Conservation (phyloP, 768 basidiomycete genomes). For the Trametes cubensis region DNA sequence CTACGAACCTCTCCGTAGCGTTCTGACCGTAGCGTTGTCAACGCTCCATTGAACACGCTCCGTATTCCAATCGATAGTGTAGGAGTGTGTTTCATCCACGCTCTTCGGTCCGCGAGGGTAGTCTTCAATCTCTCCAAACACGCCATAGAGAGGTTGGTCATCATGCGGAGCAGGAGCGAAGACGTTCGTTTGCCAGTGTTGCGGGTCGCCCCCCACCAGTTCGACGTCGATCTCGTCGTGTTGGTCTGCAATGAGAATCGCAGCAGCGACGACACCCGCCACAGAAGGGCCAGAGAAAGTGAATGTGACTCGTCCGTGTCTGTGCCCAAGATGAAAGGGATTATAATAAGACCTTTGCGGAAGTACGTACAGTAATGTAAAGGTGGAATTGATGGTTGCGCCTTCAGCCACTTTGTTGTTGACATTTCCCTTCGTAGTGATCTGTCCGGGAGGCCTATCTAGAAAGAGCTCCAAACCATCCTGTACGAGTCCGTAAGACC, state of each 20-base stretch:
- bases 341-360: too few species aligned
- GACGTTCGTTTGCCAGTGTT: constrained; percentile 46
- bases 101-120: constrained; percentile 26
- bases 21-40: constrained; percentile 40
- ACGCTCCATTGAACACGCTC: constrained; percentile 45
- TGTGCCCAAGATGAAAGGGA: constrained; percentile 8
- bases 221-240: constrained; percentile 49
- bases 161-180: constrained; percentile 39
- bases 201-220: constrained; percentile 41
- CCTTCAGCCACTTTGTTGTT: constrained; percentile 42
- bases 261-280: constrained; percentile 44
- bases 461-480: constrained; percentile 39
- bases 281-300: constrained; percentile 37
- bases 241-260: constrained; percentile 39
- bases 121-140: constrained; percentile 39
- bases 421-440: constrained; percentile 37
- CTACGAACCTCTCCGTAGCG: constrained; percentile 32
- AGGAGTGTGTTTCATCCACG: constrained; percentile 34
- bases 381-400: constrained; percentile 47
- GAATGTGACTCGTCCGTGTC: constrained; percentile 42
- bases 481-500: constrained; percentile 32
- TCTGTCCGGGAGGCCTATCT: constrained; percentile 34
- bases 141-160: constrained; percentile 39
- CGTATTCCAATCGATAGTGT: constrained; percentile 44
- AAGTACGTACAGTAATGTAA: constrained; percentile 36